phyloP scores from a whole-genome alignment of 1,139 yeast species.

The Yamadazyma buinensis region DNA sequence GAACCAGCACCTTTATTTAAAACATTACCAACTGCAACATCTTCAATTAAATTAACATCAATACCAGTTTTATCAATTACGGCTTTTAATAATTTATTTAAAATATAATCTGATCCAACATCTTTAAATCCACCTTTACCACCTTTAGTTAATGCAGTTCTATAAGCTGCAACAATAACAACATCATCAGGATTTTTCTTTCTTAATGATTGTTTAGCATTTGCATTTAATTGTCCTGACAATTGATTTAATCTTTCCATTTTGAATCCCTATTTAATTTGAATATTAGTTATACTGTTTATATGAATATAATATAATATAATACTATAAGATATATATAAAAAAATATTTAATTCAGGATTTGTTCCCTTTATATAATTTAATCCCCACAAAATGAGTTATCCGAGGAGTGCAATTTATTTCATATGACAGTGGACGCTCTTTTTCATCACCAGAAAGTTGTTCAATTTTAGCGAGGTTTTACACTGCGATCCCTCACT shows the following conservation, averaged over 20 bases:
- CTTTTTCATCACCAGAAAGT: no score
- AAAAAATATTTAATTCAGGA: constrained; percentile 2
- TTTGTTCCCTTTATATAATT: constrained; percentile 8
- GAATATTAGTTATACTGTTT: background rate
- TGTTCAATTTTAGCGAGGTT: no score
- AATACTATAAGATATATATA: no score
- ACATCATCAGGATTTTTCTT: constrained; percentile 80
- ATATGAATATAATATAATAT: no score
- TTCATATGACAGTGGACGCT: constrained; percentile 11
- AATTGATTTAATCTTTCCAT: constrained; percentile 65
- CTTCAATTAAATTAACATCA: constrained; percentile 68
- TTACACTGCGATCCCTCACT: no score
- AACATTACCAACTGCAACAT: constrained; percentile 85
- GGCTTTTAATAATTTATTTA: constrained; percentile 59
- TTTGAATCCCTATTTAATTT: no score
- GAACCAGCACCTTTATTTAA: constrained; percentile 90
- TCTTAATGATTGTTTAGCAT: constrained; percentile 38
- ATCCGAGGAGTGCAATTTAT: constrained; percentile 9
- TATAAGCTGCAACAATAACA: constrained; percentile 80
- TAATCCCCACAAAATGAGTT: constrained; percentile 6
- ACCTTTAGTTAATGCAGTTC: constrained; percentile 87
- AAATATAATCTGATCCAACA: constrained; percentile 69
- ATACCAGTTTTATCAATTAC: constrained; percentile 59
- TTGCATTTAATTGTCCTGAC: constrained; percentile 51
- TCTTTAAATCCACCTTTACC: constrained; percentile 80